Conservation (phyloP, 148 eudicot genomes). For the Mesembryanthemum crystallinum region DNA sequence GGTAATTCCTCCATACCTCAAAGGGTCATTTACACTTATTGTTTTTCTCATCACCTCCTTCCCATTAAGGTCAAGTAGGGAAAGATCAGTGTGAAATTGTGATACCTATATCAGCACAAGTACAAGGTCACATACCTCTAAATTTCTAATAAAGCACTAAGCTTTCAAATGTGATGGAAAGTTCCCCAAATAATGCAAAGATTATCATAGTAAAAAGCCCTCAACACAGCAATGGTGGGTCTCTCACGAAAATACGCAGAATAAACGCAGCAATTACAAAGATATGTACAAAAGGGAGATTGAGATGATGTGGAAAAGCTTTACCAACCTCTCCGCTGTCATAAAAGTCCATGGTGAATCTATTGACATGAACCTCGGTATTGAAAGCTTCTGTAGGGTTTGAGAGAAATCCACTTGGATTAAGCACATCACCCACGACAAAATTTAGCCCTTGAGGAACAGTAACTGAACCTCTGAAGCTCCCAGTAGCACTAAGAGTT, state of each 20-base stretch:
- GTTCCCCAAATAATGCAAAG: not conserved
- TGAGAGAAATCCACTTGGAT: slow-evolving; percentile 81
- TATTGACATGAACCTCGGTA: slow-evolving; percentile 87
- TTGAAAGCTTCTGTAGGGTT: slow-evolving; percentile 73
- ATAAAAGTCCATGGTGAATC: slow-evolving; percentile 86
- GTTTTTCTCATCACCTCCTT: slow-evolving; percentile 94
- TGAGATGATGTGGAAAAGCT: slow-evolving; percentile 15
- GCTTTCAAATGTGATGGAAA: not conserved
- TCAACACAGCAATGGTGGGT: not conserved
- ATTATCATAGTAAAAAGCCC: not conserved
- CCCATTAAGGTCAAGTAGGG: slow-evolving; percentile 79
- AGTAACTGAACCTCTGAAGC: slow-evolving; percentile 83
- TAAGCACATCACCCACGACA: slow-evolving; percentile 84
- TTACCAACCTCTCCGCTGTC: slow-evolving; percentile 90
- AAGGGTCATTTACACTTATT: slow-evolving; percentile 87
- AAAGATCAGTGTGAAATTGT: slow-evolving; percentile 82
- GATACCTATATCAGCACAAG: slow-evolving; percentile 48
- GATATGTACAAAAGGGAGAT: not conserved
- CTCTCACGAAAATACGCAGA: not conserved
- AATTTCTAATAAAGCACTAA: slow-evolving; percentile 10
- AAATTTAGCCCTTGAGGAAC: slow-evolving; percentile 96
- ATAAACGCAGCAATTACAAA: not conserved
- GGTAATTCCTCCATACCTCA: slow-evolving; percentile 91
- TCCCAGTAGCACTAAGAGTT: slow-evolving; percentile 91
- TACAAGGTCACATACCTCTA: slow-evolving; percentile 9